Evolutionary conservation across 768 basidiomycete genomes (phyloP).

Genomic region (Panellus pusillus): DNA sequence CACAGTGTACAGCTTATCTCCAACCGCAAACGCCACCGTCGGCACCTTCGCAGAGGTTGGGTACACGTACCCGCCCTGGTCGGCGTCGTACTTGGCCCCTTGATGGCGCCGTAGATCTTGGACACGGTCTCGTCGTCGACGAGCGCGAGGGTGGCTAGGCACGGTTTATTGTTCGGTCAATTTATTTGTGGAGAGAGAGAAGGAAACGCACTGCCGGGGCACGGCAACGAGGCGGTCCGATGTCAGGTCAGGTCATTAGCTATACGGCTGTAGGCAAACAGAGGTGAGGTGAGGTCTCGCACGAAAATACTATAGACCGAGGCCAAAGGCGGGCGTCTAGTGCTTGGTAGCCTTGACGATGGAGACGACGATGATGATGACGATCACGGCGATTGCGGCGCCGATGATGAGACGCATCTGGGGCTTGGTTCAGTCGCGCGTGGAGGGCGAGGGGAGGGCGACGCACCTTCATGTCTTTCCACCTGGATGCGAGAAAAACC

Average conservation of each 20-base stretch:
- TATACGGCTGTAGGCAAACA: too few relatives aligned
- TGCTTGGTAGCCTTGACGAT: conserved; percentile 83
- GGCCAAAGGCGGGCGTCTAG: conserved; percentile 25
- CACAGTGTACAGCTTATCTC: conserved; percentile 30
- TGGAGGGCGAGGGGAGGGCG: conserved; percentile 10
- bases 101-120: conserved; percentile 34
- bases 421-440: conserved; percentile 9
- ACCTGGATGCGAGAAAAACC: conserved; percentile 47
- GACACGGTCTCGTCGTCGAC: conserved; percentile 33
- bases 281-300: neutral
- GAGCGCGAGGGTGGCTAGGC: conserved; percentile 19
- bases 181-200: conserved; percentile 1
- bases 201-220: conserved; percentile 32
- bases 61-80: conserved; percentile 39
- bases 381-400: conserved; percentile 83
- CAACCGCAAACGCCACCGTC: conserved; percentile 33
- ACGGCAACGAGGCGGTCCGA: neutral
- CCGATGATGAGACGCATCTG: conserved; percentile 98
- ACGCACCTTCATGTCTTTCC: conserved; percentile 95
- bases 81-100: conserved; percentile 33
- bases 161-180: neutral
- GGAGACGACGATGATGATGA: conserved; percentile 94
- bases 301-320: neutral
- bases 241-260: too few relatives aligned
- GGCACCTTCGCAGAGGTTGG: conserved; percentile 32